Evolutionary conservation across 352 stramenopile genomes (phyloP).

Genomic region (Phytopythium mirpurense): DNA sequence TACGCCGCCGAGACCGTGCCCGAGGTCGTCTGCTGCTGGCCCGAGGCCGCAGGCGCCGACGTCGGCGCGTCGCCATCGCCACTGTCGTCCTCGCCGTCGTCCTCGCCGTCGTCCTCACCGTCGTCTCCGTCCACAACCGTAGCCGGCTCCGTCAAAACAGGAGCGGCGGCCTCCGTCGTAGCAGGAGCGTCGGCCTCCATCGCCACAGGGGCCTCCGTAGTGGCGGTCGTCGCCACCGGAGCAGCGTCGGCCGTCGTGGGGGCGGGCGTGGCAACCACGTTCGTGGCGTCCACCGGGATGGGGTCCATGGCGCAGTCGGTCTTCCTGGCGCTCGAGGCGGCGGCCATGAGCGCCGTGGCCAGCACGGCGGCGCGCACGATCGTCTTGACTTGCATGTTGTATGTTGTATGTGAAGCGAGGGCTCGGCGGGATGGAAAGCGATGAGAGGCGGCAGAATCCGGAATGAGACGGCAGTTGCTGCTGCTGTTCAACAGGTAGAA

Average conservation of each 20-base stretch:
- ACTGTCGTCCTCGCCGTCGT: slow-evolving; percentile 13
- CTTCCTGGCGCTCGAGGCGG: slow-evolving; percentile 9
- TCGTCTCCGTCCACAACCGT: not conserved
- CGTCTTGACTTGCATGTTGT: slow-evolving; percentile 25
- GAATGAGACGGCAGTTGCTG: not conserved
- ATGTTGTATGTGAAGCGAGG: not conserved
- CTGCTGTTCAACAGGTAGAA: not conserved
- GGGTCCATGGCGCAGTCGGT: slow-evolving; percentile 28
- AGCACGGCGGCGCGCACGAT: slow-evolving; percentile 21
- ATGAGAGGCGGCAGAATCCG: slow-evolving; percentile 7
- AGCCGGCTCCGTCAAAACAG: no score
- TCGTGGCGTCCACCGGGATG: not conserved
- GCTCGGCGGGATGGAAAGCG: slow-evolving; percentile 18
- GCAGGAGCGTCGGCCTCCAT: slow-evolving; percentile 8
- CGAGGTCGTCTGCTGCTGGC: slow-evolving; percentile 28
- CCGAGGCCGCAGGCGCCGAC: slow-evolving; percentile 5
- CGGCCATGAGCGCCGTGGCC: slow-evolving; percentile 15
- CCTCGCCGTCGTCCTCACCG: slow-evolving; percentile 6
- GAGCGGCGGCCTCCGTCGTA: slow-evolving; percentile 4
- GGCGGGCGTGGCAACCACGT: not conserved
- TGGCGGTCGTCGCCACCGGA: not conserved
- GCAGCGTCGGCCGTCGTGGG: not conserved
- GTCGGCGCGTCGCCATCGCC: slow-evolving; percentile 4
- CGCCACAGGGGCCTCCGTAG: not conserved
- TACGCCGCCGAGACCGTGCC: slow-evolving; percentile 37